Base-by-base conservation (phyloP, 176 grass and related monocot species). In the Aegilops sharonensis region DNA sequence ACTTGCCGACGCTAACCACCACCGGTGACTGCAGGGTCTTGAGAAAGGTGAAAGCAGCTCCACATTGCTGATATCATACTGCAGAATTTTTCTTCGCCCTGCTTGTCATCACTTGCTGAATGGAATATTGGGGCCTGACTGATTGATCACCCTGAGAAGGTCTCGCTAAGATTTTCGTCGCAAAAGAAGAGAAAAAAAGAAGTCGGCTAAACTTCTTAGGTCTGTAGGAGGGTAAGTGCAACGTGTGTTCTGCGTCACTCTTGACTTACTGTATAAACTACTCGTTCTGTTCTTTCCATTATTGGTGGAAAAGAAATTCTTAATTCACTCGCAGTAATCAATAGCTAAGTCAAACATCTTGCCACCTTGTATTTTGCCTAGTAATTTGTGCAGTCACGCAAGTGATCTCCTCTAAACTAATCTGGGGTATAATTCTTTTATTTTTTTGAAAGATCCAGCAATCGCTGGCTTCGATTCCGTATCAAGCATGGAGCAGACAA, bases 1-100 rank as follows among this genome's bases (percentile, higher is more conserved):
- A 81, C 31, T 71, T 77, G 89, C 81, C 85, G 70, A 91, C 15
- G 5, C 85, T 88, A 85, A 81, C 89, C 62, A 91, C 85, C 77
- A 35, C 77, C 54, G 85, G 75, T 81, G 85, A 31, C 62, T 77
- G 45, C 75, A 91, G 81, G 42, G n/a, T 67, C 54, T 67, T 40
- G 47, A 80, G 37, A 91, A 75, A 75, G 61, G 76, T 82, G 85
- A 85, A 84, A 88, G 81, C 61, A 84, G 66, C 68, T 80, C 52
- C 12, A 3, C 59, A 6, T 65, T 88, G 81, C 81, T 91, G 89
- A 91, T 88, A 80, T 85, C 85, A 91, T 39, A 32, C 29, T 24
- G 62, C 32, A 34, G 70, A 69, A 76, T 77, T 42, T 42, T 30
- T 23, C 67, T 42, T 77, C 82, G 15, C 4, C 20, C 64, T 37